Percentiles rank a stretch among this genome's conserved stretches.
Evolutionary conservation across 176 grass and related monocot species (phyloP).

Genomic region (Hordeum vulgare): DNA sequence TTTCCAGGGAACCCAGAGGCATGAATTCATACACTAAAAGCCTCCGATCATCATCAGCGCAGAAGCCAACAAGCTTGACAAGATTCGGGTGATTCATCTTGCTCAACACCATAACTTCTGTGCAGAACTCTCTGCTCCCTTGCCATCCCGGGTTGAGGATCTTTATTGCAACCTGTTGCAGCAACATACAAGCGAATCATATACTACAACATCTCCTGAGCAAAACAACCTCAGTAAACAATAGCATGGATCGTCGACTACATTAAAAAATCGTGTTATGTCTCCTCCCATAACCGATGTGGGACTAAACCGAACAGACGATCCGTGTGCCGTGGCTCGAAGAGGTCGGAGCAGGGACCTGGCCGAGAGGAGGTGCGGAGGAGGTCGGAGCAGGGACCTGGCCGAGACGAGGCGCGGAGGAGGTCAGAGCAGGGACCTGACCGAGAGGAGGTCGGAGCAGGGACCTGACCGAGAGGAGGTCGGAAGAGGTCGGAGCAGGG

Average conservation of each 20-base stretch:
- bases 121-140: conserved; percentile 62
- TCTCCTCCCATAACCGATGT: no score
- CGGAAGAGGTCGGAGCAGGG: no score
- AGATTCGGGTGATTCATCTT: conserved; percentile 70
- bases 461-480: no score
- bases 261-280: no score
- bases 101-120: conserved; percentile 63
- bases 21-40: conserved; percentile 92
- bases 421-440: no score
- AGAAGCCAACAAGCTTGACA: conserved; percentile 70
- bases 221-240: neutral
- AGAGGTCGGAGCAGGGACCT: no score
- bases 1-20: conserved; percentile 65
- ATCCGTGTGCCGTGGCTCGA: no score
- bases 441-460: no score
- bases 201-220: neutral
- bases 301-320: no score
- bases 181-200: conserved; percentile 8
- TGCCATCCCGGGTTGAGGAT: conserved; percentile 57
- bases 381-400: no score
- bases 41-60: conserved; percentile 46
- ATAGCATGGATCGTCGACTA: neutral
- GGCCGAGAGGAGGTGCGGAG: no score
- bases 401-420: no score
- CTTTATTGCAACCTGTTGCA: conserved; percentile 80